Percentiles rank a stretch among this genome's conserved stretches.
These are phyloP conservation scores for Penicillium sp. DNA, from an alignment of 2,329 filamentous ascomycete genomes.

Conservation along the genomic window DNA sequence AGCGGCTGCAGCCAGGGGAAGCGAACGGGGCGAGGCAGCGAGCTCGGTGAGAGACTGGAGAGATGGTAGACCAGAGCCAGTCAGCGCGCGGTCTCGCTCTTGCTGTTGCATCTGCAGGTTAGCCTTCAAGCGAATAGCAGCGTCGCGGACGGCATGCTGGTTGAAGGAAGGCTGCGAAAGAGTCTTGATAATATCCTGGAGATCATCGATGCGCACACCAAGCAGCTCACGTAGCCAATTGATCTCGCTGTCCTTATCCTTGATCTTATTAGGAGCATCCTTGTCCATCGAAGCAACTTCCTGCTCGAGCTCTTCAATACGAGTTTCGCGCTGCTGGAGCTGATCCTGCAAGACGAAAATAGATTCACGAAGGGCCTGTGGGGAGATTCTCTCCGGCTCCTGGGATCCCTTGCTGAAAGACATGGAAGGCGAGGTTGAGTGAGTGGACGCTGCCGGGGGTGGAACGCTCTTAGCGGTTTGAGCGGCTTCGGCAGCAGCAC, in stretches of 20 bases:
- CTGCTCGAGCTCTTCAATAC: conserved; percentile 84
- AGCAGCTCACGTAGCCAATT: conserved; percentile 92
- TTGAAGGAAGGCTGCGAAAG: conserved; percentile 77
- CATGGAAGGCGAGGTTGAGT: conserved; percentile 53
- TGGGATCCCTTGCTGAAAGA: conserved; percentile 51
- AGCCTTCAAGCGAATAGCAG: conserved; percentile 87
- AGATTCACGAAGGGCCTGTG: conserved; percentile 91
- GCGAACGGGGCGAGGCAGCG: conserved; percentile 73
- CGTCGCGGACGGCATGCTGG: conserved; percentile 78
- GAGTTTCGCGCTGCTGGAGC: conserved; percentile 87
- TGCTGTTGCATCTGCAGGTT: conserved; percentile 98
- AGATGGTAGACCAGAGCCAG: conserved; percentile 69
- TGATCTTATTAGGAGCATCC: conserved; percentile 78
- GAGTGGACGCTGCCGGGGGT: conserved; percentile 41
- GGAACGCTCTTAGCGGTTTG: conserved; percentile 57
- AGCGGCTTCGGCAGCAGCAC: conserved; percentile 77
- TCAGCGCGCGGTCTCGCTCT: conserved; percentile 83
- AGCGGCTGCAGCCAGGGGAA: conserved; percentile 87
- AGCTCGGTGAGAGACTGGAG: conserved; percentile 76
- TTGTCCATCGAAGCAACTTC: conserved; percentile 70
- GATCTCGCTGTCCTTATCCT: conserved; percentile 92
- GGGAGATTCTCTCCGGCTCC: conserved; percentile 83
- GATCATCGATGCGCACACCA: conserved; percentile 83
- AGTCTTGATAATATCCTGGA: conserved; percentile 86
- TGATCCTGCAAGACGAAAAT: conserved; percentile 97